Percentiles rank a stretch among this genome's conserved stretches.
These are phyloP conservation scores for Juglanconis sp. DNA, from an alignment of 2,329 filamentous ascomycete genomes.

Conservation along the genomic window DNA sequence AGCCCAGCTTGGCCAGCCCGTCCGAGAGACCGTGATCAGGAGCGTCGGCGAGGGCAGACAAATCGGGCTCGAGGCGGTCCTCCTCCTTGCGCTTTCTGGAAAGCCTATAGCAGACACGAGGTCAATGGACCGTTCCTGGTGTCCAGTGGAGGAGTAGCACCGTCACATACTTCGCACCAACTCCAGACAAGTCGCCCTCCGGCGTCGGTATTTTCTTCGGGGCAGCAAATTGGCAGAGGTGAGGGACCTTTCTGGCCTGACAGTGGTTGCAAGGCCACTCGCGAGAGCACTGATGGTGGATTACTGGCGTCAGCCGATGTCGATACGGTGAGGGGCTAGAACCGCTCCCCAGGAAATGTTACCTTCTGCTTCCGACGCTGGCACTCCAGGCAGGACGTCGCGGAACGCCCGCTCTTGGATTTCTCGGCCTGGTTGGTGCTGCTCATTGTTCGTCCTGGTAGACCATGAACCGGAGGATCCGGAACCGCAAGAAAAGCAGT, in stretches of 20 bases:
- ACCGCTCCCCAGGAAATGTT: background rate
- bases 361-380: slow-evolving; percentile 50
- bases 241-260: slow-evolving; percentile 42
- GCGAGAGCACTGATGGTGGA: slow-evolving; percentile 39
- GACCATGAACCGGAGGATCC: too few relatives aligned
- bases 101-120: slow-evolving; percentile 10
- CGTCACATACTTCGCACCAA: slow-evolving; percentile 6
- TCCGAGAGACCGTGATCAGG: slow-evolving; percentile 13
- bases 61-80: slow-evolving; percentile 17
- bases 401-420: slow-evolving; percentile 14
- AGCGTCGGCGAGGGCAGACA: slow-evolving; percentile 14
- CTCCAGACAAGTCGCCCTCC: slow-evolving; percentile 11
- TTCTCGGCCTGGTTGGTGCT: slow-evolving; percentile 12
- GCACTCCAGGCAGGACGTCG: slow-evolving; percentile 42
- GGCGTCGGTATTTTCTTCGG: slow-evolving; percentile 27
- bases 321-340: background rate
- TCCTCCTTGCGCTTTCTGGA: slow-evolving; percentile 24
- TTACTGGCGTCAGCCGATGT: slow-evolving; percentile 3
- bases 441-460: background rate
- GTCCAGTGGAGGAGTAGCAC: background rate
- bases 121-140: background rate
- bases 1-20: slow-evolving; percentile 17
- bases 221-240: slow-evolving; percentile 42
- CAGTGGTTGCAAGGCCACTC: slow-evolving; percentile 51
- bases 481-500: too few relatives aligned